Evolutionary conservation across 202 grass and related monocot genomes (phyloP).

Genomic region (Setaria viridis): DNA sequence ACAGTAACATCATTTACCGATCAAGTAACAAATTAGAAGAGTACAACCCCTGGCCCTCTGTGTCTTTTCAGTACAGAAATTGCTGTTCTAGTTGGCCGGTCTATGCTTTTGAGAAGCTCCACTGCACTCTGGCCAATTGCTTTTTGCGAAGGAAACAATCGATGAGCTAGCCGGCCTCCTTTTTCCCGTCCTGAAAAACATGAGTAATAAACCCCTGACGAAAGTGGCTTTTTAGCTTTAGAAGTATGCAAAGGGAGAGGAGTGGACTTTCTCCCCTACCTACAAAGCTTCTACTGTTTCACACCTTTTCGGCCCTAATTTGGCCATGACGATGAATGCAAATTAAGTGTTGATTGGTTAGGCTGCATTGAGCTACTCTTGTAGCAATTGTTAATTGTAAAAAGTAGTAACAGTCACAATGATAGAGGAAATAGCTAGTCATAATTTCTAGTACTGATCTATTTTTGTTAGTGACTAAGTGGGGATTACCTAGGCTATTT

Average conservation of each 20-base stretch:
- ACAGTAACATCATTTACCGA: background rate
- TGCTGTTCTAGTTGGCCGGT: background rate
- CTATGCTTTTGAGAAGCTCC: conserved; percentile 47
- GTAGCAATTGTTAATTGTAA: background rate
- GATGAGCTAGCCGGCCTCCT: conserved; percentile 32
- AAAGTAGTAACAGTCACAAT: background rate
- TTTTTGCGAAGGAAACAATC: conserved; percentile 48
- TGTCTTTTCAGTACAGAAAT: conserved; percentile 16
- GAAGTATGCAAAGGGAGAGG: conserved; percentile 47
- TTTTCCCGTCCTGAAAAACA: conserved; percentile 38
- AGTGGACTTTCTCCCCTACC: conserved; percentile 44
- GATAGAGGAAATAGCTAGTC: background rate
- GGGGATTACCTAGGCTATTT: conserved; percentile 11
- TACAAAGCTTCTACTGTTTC: conserved; percentile 47
- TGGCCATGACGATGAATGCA: conserved; percentile 5
- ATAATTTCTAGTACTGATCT: background rate
- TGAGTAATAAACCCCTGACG: conserved; percentile 54
- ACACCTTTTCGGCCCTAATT: conserved; percentile 16
- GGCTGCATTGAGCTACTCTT: background rate
- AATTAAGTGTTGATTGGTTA: background rate
- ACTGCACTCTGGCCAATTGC: conserved; percentile 9
- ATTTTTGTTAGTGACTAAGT: conserved; percentile 8
- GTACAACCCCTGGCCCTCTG: background rate
- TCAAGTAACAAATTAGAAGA: background rate
- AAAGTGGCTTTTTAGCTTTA: conserved; percentile 53